Conservation (phyloP, 1,284 basidiomycete genomes). For the Porogramme epimiltina region DNA sequence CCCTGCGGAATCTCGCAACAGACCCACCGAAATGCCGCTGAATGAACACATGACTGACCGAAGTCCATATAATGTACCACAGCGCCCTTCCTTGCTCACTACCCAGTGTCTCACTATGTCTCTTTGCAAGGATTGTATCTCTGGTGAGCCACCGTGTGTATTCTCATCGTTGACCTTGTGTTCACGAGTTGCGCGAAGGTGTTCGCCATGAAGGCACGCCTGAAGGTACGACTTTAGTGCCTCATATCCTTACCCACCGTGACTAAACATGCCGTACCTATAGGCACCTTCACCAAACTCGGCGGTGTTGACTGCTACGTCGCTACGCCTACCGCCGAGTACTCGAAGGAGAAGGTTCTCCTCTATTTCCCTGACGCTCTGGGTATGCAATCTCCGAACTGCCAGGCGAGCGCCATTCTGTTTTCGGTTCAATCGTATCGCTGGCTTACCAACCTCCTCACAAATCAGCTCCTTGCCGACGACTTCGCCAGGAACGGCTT, state of each 20-base stretch:
- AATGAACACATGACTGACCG: too few species aligned
- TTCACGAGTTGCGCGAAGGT: constrained; percentile 17
- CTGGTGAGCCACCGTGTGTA: constrained; percentile 10
- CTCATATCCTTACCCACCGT: background rate
- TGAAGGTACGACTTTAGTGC: constrained; percentile 26
- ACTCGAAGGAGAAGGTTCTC: constrained; percentile 54
- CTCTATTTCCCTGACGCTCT: constrained; percentile 54
- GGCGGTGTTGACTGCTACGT: constrained; percentile 52
- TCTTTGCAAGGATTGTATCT: constrained; percentile 26
- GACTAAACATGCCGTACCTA: background rate
- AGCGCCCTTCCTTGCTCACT: background rate
- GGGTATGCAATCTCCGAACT: constrained; percentile 48
- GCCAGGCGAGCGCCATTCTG: constrained; percentile 29
- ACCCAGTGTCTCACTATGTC: constrained; percentile 16
- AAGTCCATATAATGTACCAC: too few species aligned
- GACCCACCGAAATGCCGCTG: too few species aligned
- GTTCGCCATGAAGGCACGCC: constrained; percentile 34
- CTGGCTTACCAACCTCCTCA: background rate
- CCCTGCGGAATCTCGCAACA: too few species aligned
- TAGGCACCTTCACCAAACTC: constrained; percentile 43
- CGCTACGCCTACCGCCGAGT: constrained; percentile 45
- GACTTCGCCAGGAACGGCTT: constrained; percentile 57
- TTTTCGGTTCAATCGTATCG: background rate
- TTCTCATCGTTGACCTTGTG: background rate
- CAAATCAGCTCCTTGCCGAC: constrained; percentile 44